phyloP scores from a whole-genome alignment of 78 protist genomes.

The Chrysochromulina parva region DNA sequence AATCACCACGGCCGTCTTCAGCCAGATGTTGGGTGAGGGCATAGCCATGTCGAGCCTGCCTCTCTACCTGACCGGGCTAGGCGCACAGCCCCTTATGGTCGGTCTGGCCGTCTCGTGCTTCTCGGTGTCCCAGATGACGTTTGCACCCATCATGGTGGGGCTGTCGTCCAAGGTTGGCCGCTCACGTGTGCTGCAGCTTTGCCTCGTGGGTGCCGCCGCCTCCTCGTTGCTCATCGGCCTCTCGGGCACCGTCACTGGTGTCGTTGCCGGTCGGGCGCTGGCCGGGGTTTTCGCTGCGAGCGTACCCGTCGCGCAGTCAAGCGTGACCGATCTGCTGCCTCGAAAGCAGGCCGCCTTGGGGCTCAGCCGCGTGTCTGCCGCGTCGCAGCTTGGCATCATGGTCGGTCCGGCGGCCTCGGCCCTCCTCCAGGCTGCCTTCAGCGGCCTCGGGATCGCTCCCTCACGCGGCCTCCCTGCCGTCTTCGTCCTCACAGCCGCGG shows the following conservation, averaged over 20 bases:
- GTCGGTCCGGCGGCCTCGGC: too few relatives aligned
- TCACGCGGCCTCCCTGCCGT: too few relatives aligned
- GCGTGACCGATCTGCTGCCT: neutral
- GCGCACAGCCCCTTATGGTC: neutral
- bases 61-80: neutral
- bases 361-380: too few relatives aligned
- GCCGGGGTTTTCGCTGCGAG: constrained; percentile 16
- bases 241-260: too few relatives aligned
- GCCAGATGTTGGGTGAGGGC: constrained; percentile 1
- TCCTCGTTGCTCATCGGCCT: neutral
- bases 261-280: neutral
- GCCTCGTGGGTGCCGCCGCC: neutral
- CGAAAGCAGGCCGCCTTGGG: too few relatives aligned
- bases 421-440: too few relatives aligned
- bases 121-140: constrained; percentile 1
- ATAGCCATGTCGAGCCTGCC: neutral
- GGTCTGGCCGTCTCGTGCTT: neutral
- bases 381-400: too few relatives aligned
- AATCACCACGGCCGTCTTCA: neutral
- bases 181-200: neutral
- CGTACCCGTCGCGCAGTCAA: neutral
- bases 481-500: too few relatives aligned
- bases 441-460: too few relatives aligned
- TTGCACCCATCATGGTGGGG: neutral
- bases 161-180: neutral